These are phyloP conservation scores for Wickerhamomyces alni DNA, from an alignment of 805 yeast species.

Conservation along the genomic window DNA sequence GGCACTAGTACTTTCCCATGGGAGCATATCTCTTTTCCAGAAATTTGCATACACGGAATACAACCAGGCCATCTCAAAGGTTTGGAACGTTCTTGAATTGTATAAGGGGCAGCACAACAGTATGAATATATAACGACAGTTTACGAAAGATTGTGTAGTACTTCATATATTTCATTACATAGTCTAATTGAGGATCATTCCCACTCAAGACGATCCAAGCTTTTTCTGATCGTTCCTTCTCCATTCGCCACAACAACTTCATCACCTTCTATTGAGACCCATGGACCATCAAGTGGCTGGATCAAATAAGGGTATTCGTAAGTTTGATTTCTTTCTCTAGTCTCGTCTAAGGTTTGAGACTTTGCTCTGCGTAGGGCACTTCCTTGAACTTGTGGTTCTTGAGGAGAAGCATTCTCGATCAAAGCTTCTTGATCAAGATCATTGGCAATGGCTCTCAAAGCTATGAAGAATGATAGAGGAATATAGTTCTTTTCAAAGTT, in stretches of 20 bases:
- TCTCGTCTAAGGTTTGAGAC: slow-evolving; percentile 65
- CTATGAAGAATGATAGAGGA: slow-evolving; percentile 81
- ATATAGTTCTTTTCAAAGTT: slow-evolving; percentile 75
- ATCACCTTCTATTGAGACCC: slow-evolving; percentile 63
- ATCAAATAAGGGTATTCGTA: slow-evolving; percentile 76
- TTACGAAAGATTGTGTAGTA: too few species aligned
- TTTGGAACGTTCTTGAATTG: too few species aligned
- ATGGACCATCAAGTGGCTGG: slow-evolving; percentile 75
- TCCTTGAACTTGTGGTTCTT: slow-evolving; percentile 4
- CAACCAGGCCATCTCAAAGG: background rate
- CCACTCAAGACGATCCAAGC: slow-evolving; percentile 36
- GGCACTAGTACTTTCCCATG: slow-evolving; percentile 9
- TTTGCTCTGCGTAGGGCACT: slow-evolving; percentile 12
- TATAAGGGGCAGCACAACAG: too few species aligned
- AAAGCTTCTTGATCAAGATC: slow-evolving; percentile 26
- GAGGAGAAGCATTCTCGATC: slow-evolving; percentile 1
- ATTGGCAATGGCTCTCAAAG: slow-evolving; percentile 67
- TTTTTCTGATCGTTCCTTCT: slow-evolving; percentile 32
- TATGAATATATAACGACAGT: too few species aligned
- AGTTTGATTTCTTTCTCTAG: slow-evolving; percentile 62
- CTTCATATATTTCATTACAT: too few species aligned
- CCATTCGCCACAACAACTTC: slow-evolving; percentile 44
- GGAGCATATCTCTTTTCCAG: background rate
- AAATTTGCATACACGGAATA: background rate
- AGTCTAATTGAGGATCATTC: too few species aligned